Base-by-base conservation (phyloP, 208 protist genomes). In the Tritrichomonas foetus region DNA sequence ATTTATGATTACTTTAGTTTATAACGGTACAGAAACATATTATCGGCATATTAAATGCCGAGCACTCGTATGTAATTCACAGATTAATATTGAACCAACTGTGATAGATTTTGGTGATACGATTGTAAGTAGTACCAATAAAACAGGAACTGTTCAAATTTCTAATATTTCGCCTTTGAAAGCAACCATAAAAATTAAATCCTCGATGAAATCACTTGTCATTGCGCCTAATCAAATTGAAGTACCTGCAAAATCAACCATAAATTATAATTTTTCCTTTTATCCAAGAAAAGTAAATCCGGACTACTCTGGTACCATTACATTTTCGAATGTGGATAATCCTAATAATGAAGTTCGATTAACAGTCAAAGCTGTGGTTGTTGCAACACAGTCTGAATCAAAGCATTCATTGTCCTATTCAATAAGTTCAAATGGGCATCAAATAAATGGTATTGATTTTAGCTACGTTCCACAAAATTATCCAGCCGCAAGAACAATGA, bases 201-300 rank as follows among this genome's bases (percentile, higher is more conserved):
- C 78, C n/a, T 53, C 78, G 5, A 39, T 16, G 5, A 25, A 33
- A 47, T 53, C 41, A 11, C 44, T 89, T 39, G 30, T 36, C 2
- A 11, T 57, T n/a, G 14, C 78, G 0, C 47, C 44, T 8, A 33
- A 20, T 0, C 44, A 53, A 39, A 33, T 89, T n/a, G 78, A 89
- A 57, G 9, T 89, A 11, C 3, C 9, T 11, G 27, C 47, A 9
- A n/a, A 53, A 39, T 49, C 44, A 33, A 89, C 78, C 9, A 61
- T 57, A 39, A 47, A 89, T 53, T 89, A 89, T n/a, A 57, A 53
- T n/a, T 89, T 89, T 39, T 57, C 41, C 20, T 89, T 89, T 50
- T 89, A 89, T 89, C 78, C 78, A 33, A n/a, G 39, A 16, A 53
- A 57, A 57, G 78, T 89, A 39, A 89, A 33, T 61, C 78, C 78